A percentile compares a stretch with the other conserved stretches of the same genome.
phyloP scores from a whole-genome alignment of 805 yeast species.

The Barnettozyma pratensis region DNA sequence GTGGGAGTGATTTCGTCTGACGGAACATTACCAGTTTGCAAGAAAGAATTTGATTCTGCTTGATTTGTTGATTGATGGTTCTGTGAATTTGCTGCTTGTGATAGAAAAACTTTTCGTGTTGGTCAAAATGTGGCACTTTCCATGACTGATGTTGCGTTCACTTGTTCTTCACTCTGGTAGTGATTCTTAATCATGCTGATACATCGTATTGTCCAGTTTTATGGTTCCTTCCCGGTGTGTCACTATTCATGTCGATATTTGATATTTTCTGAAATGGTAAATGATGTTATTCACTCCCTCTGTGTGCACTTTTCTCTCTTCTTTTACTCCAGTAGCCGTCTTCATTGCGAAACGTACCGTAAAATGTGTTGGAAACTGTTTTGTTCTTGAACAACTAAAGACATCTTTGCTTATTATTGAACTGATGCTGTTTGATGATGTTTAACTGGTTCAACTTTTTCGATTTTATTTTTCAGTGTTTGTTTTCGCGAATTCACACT shows the following conservation, averaged over 20 bases:
- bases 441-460: slow-evolving; percentile 10
- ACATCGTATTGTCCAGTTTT: too few species aligned
- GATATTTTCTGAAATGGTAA: too few species aligned
- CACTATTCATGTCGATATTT: too few species aligned
- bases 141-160: background rate
- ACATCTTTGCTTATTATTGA: slow-evolving; percentile 43
- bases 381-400: slow-evolving; percentile 97
- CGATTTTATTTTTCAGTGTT: slow-evolving; percentile 10
- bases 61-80: too few species aligned
- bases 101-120: too few species aligned
- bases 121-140: too few species aligned
- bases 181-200: too few species aligned
- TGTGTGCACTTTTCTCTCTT: background rate
- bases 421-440: slow-evolving; percentile 1
- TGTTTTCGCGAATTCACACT: slow-evolving; percentile 1
- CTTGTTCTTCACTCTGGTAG: background rate
- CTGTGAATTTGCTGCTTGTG: too few species aligned
- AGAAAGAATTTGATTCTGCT: too few species aligned
- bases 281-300: background rate
- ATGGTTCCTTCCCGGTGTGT: background rate
- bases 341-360: slow-evolving; percentile 64
- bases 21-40: too few species aligned
- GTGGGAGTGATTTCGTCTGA: background rate
- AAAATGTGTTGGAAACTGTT: slow-evolving; percentile 99
- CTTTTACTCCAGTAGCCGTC: background rate